Evolutionary conservation across 2,329 filamentous ascomycete genomes (phyloP), one percentile per base, ranked within the genome.

Genomic region (Aspergillus sclerotialis): DNA sequence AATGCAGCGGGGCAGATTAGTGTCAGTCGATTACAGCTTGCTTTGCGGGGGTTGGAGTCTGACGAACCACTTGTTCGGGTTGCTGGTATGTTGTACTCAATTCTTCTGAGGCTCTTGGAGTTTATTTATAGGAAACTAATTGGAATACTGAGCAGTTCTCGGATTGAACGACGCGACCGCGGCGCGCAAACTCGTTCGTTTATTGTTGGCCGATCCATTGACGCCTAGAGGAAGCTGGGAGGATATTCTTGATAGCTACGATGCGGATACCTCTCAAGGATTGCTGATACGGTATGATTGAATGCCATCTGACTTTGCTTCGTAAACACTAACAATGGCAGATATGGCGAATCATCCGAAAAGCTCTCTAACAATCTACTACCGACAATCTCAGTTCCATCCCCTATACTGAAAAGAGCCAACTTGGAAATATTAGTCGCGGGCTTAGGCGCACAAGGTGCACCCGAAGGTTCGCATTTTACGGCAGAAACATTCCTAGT

Each of bases 171-270:
- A 70, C 41, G 63, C 67, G 38, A 52, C 55, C 13, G 66, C 68
- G 30, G 73, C 76, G 27, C 67, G 70, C 43, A 70, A 64, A 43
- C 68, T 95, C 7, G 70, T 88, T 29, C 75, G 79, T 27, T 65
- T 89, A 23, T 61, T 87, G 9, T 65, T 88, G 2, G 80, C 81
- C 2, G 84, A 89, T 56, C 82, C 84, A 4, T 60, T 89, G 44
- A 69, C 69, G 24, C 61, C 72, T 4, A 71, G 76, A 43, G 71
- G 78, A 44, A 58, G 68, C 16, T 89, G 84, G 84, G 84, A 89
- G 58, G 65, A 66, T 49, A 65, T 77, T 38, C 56, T 88, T 39
- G 68, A 73, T 19, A 47, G 50, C 9, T 52, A 55, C 9, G 68
- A 73, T 40, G 68, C 74, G 43, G 55, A 53, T 37, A 57, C 67